A percentile compares a stretch with the other conserved stretches of the same genome.
Evolutionary conservation across 129 eudicot species (phyloP).

Genomic region (Arctium lappa): DNA sequence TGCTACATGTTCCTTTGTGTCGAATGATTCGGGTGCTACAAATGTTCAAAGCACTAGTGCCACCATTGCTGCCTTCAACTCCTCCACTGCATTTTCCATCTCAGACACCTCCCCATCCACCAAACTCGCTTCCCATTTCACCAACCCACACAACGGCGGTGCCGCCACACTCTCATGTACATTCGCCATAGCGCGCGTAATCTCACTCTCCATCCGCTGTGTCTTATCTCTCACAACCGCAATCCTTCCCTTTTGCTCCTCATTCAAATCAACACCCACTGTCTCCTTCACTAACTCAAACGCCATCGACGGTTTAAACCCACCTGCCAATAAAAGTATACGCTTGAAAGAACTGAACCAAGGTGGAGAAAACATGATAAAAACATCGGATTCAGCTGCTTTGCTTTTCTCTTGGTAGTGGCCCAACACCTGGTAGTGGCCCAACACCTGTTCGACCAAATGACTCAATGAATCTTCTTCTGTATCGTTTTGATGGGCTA

Average conservation of each 20-base stretch:
- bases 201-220: conserved; percentile 27
- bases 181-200: conserved; percentile 33
- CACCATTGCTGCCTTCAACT: conserved; percentile 35
- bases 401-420: conserved; percentile 37
- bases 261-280: conserved; percentile 12
- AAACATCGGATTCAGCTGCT: conserved; percentile 28
- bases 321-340: conserved; percentile 35
- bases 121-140: conserved; percentile 26
- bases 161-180: conserved; percentile 57
- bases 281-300: conserved; percentile 24
- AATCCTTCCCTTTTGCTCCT: conserved; percentile 23
- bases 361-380: conserved; percentile 42
- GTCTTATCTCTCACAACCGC: conserved; percentile 19
- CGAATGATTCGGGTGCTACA: too few species aligned
- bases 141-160: conserved; percentile 22
- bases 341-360: conserved; percentile 56
- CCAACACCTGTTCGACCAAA: conserved; percentile 30
- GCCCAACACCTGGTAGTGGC: conserved; percentile 45
- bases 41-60: neutral
- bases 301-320: conserved; percentile 42
- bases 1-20: too few species aligned
- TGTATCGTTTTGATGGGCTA: neutral
- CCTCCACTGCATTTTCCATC: conserved; percentile 25
- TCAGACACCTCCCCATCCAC: neutral
- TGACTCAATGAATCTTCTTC: conserved; percentile 10